Percentiles rank a stretch among this genome's conserved stretches.
These are phyloP conservation scores for Mucor indicus DNA, from an alignment of 371 early-diverging fungal genomes.

Conservation along the genomic window DNA sequence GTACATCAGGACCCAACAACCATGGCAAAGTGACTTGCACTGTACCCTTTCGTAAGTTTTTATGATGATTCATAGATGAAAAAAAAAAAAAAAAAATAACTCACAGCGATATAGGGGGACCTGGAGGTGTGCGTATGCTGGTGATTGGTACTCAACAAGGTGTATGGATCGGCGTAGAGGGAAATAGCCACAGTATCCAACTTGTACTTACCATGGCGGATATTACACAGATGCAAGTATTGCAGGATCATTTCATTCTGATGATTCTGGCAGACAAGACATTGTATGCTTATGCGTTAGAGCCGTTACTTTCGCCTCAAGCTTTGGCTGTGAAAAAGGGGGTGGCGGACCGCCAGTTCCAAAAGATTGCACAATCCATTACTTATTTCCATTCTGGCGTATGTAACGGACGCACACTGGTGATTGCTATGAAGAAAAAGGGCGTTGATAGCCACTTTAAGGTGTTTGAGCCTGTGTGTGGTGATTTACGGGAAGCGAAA, in stretches of 20 bases:
- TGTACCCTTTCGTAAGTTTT: slow-evolving; percentile 55
- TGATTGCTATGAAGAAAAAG: slow-evolving; percentile 56
- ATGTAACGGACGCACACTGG: slow-evolving; percentile 56
- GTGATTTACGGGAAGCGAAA: slow-evolving; percentile 38
- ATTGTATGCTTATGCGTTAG: slow-evolving; percentile 57
- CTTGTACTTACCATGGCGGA: slow-evolving; percentile 29
- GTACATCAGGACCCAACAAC: slow-evolving; percentile 10
- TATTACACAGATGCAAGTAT: slow-evolving; percentile 39
- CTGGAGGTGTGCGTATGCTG: slow-evolving; percentile 58
- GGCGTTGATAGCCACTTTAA: slow-evolving; percentile 48
- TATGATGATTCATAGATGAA: too few relatives aligned
- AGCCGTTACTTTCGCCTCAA: slow-evolving; percentile 31
- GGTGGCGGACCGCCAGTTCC: too few relatives aligned
- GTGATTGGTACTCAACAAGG: slow-evolving; percentile 84
- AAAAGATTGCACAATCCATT: slow-evolving; percentile 62
- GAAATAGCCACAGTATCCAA: slow-evolving; percentile 31
- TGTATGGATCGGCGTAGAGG: slow-evolving; percentile 56
- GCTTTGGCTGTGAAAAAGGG: too few relatives aligned
- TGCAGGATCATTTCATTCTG: slow-evolving; percentile 38
- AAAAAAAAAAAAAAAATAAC: too few relatives aligned
- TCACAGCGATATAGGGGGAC: slow-evolving; percentile 16
- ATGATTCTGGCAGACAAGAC: slow-evolving; percentile 52
- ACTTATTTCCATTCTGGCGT: slow-evolving; percentile 75
- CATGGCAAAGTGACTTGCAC: slow-evolving; percentile 68
- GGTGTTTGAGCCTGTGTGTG: slow-evolving; percentile 39